Evolutionary conservation across 139 green algal genomes (phyloP).

Genomic region (Volvox reticuliferus): DNA sequence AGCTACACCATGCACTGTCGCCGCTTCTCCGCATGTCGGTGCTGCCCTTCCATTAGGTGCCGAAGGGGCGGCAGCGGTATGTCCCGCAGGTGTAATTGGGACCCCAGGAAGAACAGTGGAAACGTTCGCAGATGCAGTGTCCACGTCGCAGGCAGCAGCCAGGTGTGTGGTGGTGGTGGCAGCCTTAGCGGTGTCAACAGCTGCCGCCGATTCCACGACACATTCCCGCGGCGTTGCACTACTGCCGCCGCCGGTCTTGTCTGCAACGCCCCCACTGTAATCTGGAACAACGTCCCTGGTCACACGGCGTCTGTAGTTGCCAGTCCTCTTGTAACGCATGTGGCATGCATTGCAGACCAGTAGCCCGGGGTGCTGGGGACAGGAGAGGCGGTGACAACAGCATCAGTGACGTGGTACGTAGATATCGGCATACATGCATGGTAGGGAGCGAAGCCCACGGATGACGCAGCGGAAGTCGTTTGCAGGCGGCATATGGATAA

Average conservation of each 20-base stretch:
- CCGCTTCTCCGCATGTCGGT: background rate
- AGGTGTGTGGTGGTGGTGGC: background rate
- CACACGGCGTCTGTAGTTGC: background rate
- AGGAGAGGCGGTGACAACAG: background rate
- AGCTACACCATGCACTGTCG: background rate
- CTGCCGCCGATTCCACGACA: background rate
- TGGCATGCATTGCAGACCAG: conserved; percentile 44
- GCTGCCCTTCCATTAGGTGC: background rate
- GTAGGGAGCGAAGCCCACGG: too few relatives aligned
- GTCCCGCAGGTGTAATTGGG: too few relatives aligned
- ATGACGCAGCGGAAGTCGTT: too few relatives aligned
- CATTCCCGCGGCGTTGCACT: background rate
- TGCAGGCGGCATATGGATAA: too few relatives aligned
- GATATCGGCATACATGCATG: too few relatives aligned
- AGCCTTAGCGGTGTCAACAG: background rate
- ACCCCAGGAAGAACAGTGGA: too few relatives aligned
- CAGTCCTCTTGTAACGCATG: conserved; percentile 18
- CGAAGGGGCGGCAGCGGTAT: too few relatives aligned
- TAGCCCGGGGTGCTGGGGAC: background rate
- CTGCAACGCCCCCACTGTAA: background rate
- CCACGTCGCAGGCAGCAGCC: background rate
- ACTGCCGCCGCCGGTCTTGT: background rate
- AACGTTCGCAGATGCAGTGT: background rate
- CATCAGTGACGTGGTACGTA: too few relatives aligned
- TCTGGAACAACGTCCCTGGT: too few relatives aligned